These are phyloP conservation scores for Cyanophora paradoxa DNA, from an alignment of 78 protist species.

Conservation along the genomic window DNA sequence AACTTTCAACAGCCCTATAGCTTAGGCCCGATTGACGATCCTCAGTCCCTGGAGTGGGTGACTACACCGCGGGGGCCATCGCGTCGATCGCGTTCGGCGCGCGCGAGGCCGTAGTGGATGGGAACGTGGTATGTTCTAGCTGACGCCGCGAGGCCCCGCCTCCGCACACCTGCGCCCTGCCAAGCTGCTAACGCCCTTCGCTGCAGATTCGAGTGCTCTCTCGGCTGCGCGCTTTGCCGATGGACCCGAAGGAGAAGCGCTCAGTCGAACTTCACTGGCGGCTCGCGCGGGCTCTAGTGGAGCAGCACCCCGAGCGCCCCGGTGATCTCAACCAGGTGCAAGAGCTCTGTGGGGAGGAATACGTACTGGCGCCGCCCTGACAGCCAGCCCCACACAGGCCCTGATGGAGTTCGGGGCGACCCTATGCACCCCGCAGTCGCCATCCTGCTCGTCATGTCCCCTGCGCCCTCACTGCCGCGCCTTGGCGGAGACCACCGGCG, in stretches of 20 bases:
- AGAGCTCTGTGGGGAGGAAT: neutral
- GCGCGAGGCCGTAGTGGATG: conserved; percentile 43
- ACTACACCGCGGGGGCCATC: conserved; percentile 63
- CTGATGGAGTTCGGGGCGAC: conserved; percentile 84
- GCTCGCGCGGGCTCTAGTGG: conserved; percentile 34
- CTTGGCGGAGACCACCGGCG: too few species aligned
- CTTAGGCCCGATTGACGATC: too few species aligned
- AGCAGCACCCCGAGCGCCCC: conserved; percentile 36
- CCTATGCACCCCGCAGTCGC: conserved; percentile 51
- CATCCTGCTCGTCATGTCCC: conserved; percentile 59
- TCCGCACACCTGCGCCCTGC: too few species aligned
- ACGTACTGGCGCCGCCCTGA: neutral
- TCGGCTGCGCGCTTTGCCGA: conserved; percentile 53
- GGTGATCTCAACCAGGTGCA: conserved; percentile 74
- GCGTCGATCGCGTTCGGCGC: conserved; percentile 38
- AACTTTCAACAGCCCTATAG: too few species aligned
- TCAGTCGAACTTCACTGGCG: neutral
- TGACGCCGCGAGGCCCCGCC: too few species aligned
- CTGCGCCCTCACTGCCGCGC: conserved; percentile 10
- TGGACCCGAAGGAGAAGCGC: conserved; percentile 25
- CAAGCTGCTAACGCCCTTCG: too few species aligned
- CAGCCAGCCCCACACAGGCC: conserved; percentile 68
- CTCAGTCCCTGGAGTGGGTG: conserved; percentile 72
- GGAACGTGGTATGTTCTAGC: too few species aligned
- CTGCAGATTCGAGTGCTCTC: conserved; percentile 69